Conservation (phyloP, 495 filamentous ascomycete species). For the Podospora australis region DNA sequence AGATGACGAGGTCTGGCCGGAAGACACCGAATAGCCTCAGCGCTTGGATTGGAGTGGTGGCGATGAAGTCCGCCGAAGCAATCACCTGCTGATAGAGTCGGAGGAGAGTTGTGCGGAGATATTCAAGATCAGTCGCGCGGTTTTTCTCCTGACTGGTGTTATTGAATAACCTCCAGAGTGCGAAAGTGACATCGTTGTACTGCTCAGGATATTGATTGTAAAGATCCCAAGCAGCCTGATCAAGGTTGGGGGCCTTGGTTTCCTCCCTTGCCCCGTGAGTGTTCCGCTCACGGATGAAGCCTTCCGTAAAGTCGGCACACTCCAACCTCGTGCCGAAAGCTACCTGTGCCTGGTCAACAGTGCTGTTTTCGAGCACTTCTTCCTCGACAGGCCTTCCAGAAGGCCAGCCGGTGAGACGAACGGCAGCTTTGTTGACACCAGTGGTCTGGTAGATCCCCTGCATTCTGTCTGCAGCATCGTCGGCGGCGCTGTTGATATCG, state of each 20-base stretch:
- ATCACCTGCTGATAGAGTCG: conserved; percentile 17
- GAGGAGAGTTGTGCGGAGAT: conserved; percentile 2
- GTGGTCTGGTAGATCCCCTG: conserved; percentile 9
- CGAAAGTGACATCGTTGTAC: conserved; percentile 3
- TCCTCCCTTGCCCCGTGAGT: background rate
- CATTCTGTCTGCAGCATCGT: conserved; percentile 13
- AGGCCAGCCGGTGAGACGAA: conserved; percentile 19
- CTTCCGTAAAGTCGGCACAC: conserved; percentile 13
- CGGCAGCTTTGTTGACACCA: conserved; percentile 15
- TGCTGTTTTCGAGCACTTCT: background rate
- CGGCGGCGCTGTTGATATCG: conserved; percentile 23
- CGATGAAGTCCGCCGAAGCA: conserved; percentile 18
- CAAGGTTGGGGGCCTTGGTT: conserved; percentile 11
- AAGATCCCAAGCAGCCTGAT: conserved; percentile 18
- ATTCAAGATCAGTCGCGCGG: background rate
- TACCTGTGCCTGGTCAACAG: conserved; percentile 6
- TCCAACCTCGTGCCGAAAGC: background rate
- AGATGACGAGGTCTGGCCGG: conserved; percentile 19
- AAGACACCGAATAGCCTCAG: conserved; percentile 17
- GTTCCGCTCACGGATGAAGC: conserved; percentile 5
- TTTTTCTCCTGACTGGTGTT: background rate
- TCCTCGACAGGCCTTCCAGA: too few species aligned
- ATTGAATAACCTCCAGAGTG: conserved; percentile 1
- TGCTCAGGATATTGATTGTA: conserved; percentile 5
- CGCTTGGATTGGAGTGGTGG: conserved; percentile 20